Evolutionary conservation across 441 rosid genomes (phyloP), one percentile per base, ranked within the genome.

Genomic region (Brassica balearica): DNA sequence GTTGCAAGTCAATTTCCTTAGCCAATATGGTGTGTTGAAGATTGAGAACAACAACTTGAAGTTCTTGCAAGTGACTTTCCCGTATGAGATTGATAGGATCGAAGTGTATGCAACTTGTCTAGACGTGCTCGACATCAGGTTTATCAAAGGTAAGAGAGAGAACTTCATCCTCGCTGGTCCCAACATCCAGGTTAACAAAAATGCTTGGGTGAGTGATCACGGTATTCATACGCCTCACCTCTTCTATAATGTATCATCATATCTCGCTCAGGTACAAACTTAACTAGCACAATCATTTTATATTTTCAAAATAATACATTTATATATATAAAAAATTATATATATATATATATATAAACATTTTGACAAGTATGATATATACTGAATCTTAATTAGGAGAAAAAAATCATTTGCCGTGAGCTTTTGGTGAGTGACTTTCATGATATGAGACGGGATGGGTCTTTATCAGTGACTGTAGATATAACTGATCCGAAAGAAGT

Each of bases 221-320:
- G 2, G 2, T 36, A 0, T 4, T 27, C 71, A 64, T 61, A 48
- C 48, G 8, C 41, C 41, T 36, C 41, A 36, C 41, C 41, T 36
- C 41, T 36, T 7, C 41, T 36, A 36, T 36, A 8, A 36, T 36
- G 8, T 36, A 5, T 48, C 56, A n/a, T 34, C 80, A 4, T 1
- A 32, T 53, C 65, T 69, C 10, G 7, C 75, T 53, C 65, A 77
- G 80, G 80, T 76, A 76, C 34, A 69, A 23, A 7, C 34, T 60
- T 23, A 23, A 1, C 17, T 15, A 15, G 17, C 17, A 15, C 17
- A 15, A 15, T 15, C 5, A 62, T n/a, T 27, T 3, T 29, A 9
- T 74, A 56, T 14, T 34, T 36, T 17, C 5, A 43, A 15, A 23
- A 59, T 38, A 17, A n/a, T 17, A 27, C n/a, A 68, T 8, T 1